Percentiles rank a stretch among this genome's conserved stretches.
Conservation (phyloP, 148 eudicot genomes). For the Vaccinium macrocarpon region DNA sequence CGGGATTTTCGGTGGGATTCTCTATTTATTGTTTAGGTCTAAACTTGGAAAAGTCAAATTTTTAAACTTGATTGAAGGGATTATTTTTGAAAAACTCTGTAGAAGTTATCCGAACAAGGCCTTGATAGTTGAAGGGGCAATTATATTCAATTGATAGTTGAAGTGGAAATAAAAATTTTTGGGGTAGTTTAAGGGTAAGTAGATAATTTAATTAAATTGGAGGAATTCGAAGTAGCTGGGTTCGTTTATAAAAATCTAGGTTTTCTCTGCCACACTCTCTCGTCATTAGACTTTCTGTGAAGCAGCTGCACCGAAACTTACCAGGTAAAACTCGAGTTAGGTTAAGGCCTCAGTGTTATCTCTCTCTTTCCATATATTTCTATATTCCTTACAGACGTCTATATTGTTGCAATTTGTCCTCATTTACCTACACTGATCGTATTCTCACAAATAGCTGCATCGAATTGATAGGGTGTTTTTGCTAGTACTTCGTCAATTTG, state of each 20-base stretch:
- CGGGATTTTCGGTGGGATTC: too few species aligned
- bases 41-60: too few species aligned
- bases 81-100: too few species aligned
- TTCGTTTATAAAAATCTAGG: not conserved
- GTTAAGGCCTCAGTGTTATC: not conserved
- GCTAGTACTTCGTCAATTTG: not conserved
- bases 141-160: too few species aligned
- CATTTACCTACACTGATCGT: not conserved
- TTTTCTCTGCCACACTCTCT: not conserved
- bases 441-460: not conserved
- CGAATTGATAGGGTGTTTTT: not conserved
- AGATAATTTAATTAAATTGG: slow-evolving; percentile 9
- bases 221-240: not conserved
- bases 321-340: slow-evolving; percentile 12
- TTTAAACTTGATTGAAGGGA: too few species aligned
- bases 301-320: slow-evolving; percentile 7
- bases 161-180: too few species aligned
- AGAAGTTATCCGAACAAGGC: too few species aligned
- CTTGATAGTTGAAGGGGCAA: too few species aligned
- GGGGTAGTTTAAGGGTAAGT: too few species aligned
- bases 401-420: not conserved
- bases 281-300: slow-evolving; percentile 14
- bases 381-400: not conserved
- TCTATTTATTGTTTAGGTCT: too few species aligned
- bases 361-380: not conserved